Percentiles rank a stretch among this genome's conserved stretches.
Evolutionary conservation across 2,329 filamentous ascomycete species (phyloP).

Genomic region (Byssothecium circinans): DNA sequence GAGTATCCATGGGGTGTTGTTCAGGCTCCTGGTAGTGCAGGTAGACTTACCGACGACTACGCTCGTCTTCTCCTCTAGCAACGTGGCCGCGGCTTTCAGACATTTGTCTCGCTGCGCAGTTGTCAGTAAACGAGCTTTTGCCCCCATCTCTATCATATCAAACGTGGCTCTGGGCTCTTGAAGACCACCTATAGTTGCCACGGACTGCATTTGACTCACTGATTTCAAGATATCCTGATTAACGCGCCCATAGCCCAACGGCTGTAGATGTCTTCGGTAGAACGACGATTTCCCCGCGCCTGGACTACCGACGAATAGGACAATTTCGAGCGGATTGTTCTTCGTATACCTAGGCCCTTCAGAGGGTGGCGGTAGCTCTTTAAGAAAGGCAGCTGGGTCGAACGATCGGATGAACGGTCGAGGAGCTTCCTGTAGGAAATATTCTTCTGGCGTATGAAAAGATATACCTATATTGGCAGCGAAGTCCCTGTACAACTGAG

Average conservation of each 20-base stretch:
- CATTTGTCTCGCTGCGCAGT: constrained; percentile 60
- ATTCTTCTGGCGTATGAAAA: constrained; percentile 90
- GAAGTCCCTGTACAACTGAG: constrained; percentile 59
- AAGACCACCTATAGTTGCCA: too few species aligned
- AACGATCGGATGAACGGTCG: constrained; percentile 71
- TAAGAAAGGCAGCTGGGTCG: constrained; percentile 58
- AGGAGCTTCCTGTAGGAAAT: constrained; percentile 71
- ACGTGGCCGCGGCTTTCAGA: constrained; percentile 70
- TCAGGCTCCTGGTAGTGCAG: constrained; percentile 11
- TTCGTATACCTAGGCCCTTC: constrained; percentile 48
- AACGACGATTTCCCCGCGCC: constrained; percentile 92
- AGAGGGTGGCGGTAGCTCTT: constrained; percentile 3
- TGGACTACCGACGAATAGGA: constrained; percentile 86
- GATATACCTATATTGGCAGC: constrained; percentile 79
- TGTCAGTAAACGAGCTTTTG: constrained; percentile 31
- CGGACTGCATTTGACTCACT: constrained; percentile 44
- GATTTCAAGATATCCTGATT: constrained; percentile 90
- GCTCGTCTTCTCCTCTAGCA: constrained; percentile 65
- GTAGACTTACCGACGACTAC: constrained; percentile 72
- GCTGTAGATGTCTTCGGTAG: constrained; percentile 76
- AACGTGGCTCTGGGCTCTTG: too few species aligned
- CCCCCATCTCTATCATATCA: constrained; percentile 2
- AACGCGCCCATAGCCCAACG: constrained; percentile 77
- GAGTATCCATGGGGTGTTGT: constrained; percentile 8
- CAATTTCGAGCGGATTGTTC: constrained; percentile 68